These are phyloP conservation scores for Mrakia hoshinonis DNA, from an alignment of 768 basidiomycete genomes.

Conservation along the genomic window DNA sequence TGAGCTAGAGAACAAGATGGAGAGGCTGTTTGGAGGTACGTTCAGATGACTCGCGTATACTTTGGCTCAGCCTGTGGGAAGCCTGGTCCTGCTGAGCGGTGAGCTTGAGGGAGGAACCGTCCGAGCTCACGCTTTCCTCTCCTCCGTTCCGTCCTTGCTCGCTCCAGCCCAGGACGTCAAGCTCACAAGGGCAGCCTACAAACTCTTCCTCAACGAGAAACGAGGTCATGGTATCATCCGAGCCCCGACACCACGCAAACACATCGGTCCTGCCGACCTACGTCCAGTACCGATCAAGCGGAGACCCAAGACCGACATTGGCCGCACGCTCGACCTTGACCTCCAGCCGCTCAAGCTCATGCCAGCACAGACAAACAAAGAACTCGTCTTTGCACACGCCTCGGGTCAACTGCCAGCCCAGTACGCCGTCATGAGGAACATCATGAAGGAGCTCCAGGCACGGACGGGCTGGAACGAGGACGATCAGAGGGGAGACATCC, in stretches of 20 bases:
- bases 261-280: background rate
- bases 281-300: constrained; percentile 14
- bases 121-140: background rate
- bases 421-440: constrained; percentile 25
- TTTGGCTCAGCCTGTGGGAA: background rate
- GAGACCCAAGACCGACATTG: background rate
- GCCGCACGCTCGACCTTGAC: constrained; percentile 22
- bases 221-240: background rate
- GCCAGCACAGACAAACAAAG: constrained; percentile 20
- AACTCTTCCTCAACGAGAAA: constrained; percentile 21
- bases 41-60: background rate
- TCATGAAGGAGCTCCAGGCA: constrained; percentile 25
- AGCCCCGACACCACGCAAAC: background rate
- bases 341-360: constrained; percentile 20
- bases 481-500: constrained; percentile 18
- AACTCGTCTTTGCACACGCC: constrained; percentile 25
- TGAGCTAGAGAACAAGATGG: constrained; percentile 29
- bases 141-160: background rate
- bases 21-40: constrained; percentile 19
- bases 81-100: background rate
- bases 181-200: constrained; percentile 6
- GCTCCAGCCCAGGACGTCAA: constrained; percentile 14
- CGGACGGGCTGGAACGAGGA: constrained; percentile 18
- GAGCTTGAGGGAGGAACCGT: background rate
- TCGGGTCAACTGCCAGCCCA: constrained; percentile 17